These are phyloP conservation scores for Myrica gale DNA, from an alignment of 306 rosid genomes.

Conservation along the genomic window DNA sequence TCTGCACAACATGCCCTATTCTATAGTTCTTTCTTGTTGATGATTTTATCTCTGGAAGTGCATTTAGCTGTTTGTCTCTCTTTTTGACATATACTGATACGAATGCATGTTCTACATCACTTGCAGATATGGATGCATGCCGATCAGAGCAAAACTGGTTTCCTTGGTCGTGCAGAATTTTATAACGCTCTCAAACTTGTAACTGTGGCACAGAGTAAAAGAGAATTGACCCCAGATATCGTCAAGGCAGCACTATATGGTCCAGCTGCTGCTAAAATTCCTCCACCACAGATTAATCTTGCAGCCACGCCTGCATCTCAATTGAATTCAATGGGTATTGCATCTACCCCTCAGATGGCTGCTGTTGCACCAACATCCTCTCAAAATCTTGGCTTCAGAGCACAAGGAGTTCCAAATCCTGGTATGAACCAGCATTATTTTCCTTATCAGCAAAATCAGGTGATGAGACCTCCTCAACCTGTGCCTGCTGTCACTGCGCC, in stretches of 20 bases:
- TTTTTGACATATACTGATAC: background rate
- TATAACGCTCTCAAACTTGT: slow-evolving; percentile 89
- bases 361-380: slow-evolving; percentile 42
- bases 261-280: slow-evolving; percentile 92
- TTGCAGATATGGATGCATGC: slow-evolving; percentile 89
- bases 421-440: slow-evolving; percentile 49
- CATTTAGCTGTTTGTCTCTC: background rate
- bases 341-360: slow-evolving; percentile 58
- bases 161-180: slow-evolving; percentile 82
- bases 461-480: slow-evolving; percentile 61
- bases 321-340: slow-evolving; percentile 37
- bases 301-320: slow-evolving; percentile 48
- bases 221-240: slow-evolving; percentile 81
- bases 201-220: slow-evolving; percentile 94
- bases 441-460: slow-evolving; percentile 57
- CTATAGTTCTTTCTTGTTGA: slow-evolving; percentile 10
- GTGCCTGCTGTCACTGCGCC: slow-evolving; percentile 43
- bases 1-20: background rate
- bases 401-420: slow-evolving; percentile 59
- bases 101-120: slow-evolving; percentile 20
- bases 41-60: slow-evolving; percentile 1
- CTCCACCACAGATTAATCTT: slow-evolving; percentile 77
- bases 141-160: slow-evolving; percentile 83
- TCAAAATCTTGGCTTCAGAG: slow-evolving; percentile 66
- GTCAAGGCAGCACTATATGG: slow-evolving; percentile 85